Base-by-base conservation (phyloP, 1,284 basidiomycete species). In the Inonotus hispidus region DNA sequence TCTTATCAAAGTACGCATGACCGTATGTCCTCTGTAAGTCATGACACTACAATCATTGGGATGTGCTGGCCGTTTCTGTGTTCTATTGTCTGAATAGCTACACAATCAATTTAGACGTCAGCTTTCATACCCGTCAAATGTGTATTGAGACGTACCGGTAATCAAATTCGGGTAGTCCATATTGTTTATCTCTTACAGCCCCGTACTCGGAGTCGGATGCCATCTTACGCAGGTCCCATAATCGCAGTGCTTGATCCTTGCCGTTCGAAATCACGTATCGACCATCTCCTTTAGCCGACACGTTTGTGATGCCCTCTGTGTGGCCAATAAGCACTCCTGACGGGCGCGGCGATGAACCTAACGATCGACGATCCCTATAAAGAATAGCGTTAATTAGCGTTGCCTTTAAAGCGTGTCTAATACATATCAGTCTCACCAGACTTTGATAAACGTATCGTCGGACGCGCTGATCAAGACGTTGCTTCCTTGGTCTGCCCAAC, bases 211-310 rank as follows among this genome's bases (percentile, higher is more conserved):
- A 71, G 67, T 82, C 88, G 59, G 79, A 84, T 43, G 87, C 81
- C 95, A 99, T 97, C 75, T 89, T 94, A 43, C 96, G 87, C 55
- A 99, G 76, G 74, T 99, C 96, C 92, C 96, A 99, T 32, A 99
- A 75, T 27, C 94, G 87, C 58, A 93, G 78, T 1, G 91, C 86
- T 71, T 98, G 96, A 71, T 99, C 97, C 73, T 99, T 99, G 53
- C 94, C 94, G 70, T 99, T 99, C n/a, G 92, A 95, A 39, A 98
- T 87, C 59, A 97, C 80, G 72, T 99, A 98, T 60, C 96, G 84
- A 6, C 95, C 96, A 69, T 99, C 97, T 11, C 93, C 93, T 70
- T 84, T 94, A 1, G 93, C 87, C 23, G 92, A 88, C 6, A 93
- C 91, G 67, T 92, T 90, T 3, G 94, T 94, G 65, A 97, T 89